Conservation (phyloP, 1,139 yeast genomes). For the Lodderomyces margitis region DNA sequence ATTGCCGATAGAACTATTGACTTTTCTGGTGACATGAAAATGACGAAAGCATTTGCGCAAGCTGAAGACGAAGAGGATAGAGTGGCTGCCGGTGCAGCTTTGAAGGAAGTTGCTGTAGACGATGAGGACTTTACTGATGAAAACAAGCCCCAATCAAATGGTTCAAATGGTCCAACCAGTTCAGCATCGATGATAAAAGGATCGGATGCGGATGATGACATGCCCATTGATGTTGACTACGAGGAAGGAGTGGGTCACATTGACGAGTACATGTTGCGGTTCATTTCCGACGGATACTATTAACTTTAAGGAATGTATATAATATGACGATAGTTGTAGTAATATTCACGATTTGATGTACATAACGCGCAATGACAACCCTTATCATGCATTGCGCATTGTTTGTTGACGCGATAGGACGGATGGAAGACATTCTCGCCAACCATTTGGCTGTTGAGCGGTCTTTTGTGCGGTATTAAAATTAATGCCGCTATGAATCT, state of each 20-base stretch:
- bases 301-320: neutral
- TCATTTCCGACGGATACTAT: conserved; percentile 71
- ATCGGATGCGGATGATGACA: conserved; percentile 21
- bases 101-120: conserved; percentile 83
- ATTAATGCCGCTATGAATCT: neutral
- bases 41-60: conserved; percentile 74
- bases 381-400: no score
- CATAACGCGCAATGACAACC: no score
- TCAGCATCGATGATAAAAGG: conserved; percentile 19
- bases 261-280: conserved; percentile 94
- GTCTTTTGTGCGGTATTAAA: neutral
- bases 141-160: conserved; percentile 17
- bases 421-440: neutral
- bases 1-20: conserved; percentile 38
- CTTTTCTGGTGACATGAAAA: conserved; percentile 43
- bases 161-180: conserved; percentile 39
- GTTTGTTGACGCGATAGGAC: no score
- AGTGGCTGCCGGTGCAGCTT: conserved; percentile 84
- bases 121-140: conserved; percentile 72
- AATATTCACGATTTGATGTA: no score
- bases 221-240: conserved; percentile 50
- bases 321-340: neutral
- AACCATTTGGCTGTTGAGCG: no score
- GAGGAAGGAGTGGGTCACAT: conserved; percentile 82
- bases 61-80: conserved; percentile 98